These are phyloP conservation scores for Podaxis sp. DNA, from an alignment of 768 basidiomycete species.

Conservation along the genomic window DNA sequence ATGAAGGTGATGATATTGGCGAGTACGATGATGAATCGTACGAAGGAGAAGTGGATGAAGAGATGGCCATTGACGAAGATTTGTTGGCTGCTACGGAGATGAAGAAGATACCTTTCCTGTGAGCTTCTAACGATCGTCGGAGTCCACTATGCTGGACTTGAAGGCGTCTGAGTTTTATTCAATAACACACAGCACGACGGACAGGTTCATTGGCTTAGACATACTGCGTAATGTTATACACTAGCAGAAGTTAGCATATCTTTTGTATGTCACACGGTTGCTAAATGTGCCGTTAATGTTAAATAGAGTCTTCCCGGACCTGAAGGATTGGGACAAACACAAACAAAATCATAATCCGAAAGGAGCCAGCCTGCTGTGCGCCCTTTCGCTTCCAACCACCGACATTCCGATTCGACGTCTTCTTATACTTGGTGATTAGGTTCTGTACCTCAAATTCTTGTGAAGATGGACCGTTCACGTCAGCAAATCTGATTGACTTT, in stretches of 20 bases:
- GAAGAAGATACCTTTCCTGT: conserved; percentile 74
- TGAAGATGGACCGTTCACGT: too few relatives aligned
- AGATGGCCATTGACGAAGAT: conserved; percentile 79
- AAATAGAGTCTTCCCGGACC: too few relatives aligned
- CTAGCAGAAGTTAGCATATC: neutral
- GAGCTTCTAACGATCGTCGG: conserved; percentile 14
- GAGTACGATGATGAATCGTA: conserved; percentile 36
- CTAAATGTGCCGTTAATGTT: neutral
- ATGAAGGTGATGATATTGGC: conserved; percentile 32
- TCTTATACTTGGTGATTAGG: too few relatives aligned
- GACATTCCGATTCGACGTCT: too few relatives aligned
- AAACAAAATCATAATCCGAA: too few relatives aligned
- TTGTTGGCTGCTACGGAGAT: conserved; percentile 80
- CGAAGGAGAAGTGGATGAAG: conserved; percentile 63
- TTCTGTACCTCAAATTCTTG: too few relatives aligned
- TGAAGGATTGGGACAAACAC: too few relatives aligned
- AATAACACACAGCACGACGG: neutral
- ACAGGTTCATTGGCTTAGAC: neutral
- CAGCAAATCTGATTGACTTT: too few relatives aligned
- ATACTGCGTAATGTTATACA: neutral
- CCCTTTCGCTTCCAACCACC: too few relatives aligned
- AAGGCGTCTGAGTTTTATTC: neutral
- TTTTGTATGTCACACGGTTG: neutral
- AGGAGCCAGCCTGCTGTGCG: too few relatives aligned
- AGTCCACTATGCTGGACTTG: conserved; percentile 2